Evolutionary conservation across 164 flowering plant genomes (phyloP).

Genomic region (Berberis vulgaris): DNA sequence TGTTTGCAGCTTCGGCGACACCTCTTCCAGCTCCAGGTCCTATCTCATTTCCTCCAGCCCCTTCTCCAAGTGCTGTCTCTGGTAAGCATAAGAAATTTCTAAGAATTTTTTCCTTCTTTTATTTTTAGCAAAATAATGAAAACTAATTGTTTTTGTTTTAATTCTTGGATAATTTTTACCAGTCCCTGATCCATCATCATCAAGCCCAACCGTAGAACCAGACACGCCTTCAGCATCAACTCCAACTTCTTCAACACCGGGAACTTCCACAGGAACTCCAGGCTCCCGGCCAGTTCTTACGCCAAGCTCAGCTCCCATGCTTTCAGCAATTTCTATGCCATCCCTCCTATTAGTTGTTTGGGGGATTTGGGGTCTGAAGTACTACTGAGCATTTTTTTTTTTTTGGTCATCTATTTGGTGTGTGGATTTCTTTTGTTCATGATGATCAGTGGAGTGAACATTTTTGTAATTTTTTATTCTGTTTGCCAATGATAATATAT

Average conservation of each 20-base stretch:
- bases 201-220: slow-evolving; percentile 33
- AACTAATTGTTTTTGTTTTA: neutral
- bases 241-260: slow-evolving; percentile 30
- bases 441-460: no score
- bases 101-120: neutral
- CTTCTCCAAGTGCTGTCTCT: slow-evolving; percentile 19
- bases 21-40: slow-evolving; percentile 72
- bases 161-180: slow-evolving; percentile 21
- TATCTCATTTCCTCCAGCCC: slow-evolving; percentile 42
- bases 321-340: slow-evolving; percentile 23
- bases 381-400: slow-evolving; percentile 4
- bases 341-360: slow-evolving; percentile 21
- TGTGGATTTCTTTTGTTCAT: no score
- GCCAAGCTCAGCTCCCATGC: slow-evolving; percentile 33
- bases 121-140: neutral
- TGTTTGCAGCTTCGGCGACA: slow-evolving; percentile 40
- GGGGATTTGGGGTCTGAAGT: slow-evolving; percentile 27
- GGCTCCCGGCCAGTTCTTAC: slow-evolving; percentile 39
- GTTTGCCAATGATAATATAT: neutral
- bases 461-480: no score
- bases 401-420: neutral
- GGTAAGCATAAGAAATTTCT: no score
- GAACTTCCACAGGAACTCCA: slow-evolving; percentile 8
- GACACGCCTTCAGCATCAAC: slow-evolving; percentile 24
- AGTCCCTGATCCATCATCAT: slow-evolving; percentile 24